A percentile compares a stretch with the other conserved stretches of the same genome.
Evolutionary conservation across 345 rosid genomes (phyloP).

Genomic region (Turnera subulata): DNA sequence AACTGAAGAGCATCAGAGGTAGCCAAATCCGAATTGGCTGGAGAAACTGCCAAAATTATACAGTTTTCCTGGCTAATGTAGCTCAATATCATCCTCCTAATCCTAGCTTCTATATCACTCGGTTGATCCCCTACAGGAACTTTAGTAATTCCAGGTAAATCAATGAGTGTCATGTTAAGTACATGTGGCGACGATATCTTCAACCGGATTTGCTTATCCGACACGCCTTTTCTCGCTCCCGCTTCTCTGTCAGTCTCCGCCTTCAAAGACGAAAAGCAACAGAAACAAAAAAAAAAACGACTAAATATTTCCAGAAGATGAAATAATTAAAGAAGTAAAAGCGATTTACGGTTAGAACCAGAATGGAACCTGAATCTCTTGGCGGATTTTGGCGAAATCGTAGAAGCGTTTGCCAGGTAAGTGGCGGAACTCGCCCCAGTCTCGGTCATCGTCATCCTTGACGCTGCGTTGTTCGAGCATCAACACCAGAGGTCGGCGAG

Average conservation of each 20-base stretch:
- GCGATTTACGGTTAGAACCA: too few relatives aligned
- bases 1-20: slow-evolving; percentile 75
- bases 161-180: slow-evolving; percentile 59
- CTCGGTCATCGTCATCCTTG: slow-evolving; percentile 15
- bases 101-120: slow-evolving; percentile 50
- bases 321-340: too few relatives aligned
- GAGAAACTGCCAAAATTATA: slow-evolving; percentile 63
- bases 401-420: slow-evolving; percentile 33
- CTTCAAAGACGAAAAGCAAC: slow-evolving; percentile 33
- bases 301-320: too few relatives aligned
- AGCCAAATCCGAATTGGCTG: slow-evolving; percentile 70
- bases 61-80: slow-evolving; percentile 45
- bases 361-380: slow-evolving; percentile 33
- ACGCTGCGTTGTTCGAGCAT: slow-evolving; percentile 28
- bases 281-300: too few relatives aligned
- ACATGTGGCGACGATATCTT: slow-evolving; percentile 59
- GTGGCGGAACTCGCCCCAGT: slow-evolving; percentile 44
- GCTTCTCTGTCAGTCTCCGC: slow-evolving; percentile 63
- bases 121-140: slow-evolving; percentile 81
- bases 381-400: slow-evolving; percentile 31
- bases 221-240: slow-evolving; percentile 57
- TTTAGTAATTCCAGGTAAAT: slow-evolving; percentile 69
- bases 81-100: slow-evolving; percentile 53
- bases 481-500: slow-evolving; percentile 37
- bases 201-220: slow-evolving; percentile 49